phyloP scores from a whole-genome alignment of 306 rosid genomes.

The Styphnolobium japonicum region DNA sequence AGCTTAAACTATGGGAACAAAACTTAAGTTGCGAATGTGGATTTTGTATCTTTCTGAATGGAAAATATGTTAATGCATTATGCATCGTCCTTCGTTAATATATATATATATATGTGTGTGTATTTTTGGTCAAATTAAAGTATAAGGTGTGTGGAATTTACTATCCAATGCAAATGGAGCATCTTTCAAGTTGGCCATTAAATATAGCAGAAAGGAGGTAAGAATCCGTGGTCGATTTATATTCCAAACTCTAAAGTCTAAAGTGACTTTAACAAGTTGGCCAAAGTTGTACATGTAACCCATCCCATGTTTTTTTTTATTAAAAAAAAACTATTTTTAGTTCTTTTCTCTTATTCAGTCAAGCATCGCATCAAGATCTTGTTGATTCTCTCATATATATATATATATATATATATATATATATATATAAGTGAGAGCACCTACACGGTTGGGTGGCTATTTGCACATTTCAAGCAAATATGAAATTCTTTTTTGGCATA shows the following conservation, averaged over 20 bases:
- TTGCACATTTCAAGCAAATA: no score
- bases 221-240: constrained; percentile 4
- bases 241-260: background rate
- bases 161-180: background rate
- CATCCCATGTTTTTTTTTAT: background rate
- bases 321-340: background rate
- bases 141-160: constrained; percentile 1
- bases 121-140: constrained; percentile 3
- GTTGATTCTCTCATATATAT: background rate
- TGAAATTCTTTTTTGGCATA: no score
- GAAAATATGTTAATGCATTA: background rate
- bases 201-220: background rate
- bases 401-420: no score
- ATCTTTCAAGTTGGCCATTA: constrained; percentile 28
- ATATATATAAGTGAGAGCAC: background rate
- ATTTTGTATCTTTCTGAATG: background rate
- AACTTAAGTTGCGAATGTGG: background rate
- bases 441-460: background rate
- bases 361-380: background rate
- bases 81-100: background rate
- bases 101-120: no score
- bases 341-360: background rate
- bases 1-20: background rate
- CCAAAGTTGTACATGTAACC: background rate
- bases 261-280: background rate